Evolutionary conservation across 805 yeast species (phyloP).

Genomic region (Tetrapisispora arboricola): DNA sequence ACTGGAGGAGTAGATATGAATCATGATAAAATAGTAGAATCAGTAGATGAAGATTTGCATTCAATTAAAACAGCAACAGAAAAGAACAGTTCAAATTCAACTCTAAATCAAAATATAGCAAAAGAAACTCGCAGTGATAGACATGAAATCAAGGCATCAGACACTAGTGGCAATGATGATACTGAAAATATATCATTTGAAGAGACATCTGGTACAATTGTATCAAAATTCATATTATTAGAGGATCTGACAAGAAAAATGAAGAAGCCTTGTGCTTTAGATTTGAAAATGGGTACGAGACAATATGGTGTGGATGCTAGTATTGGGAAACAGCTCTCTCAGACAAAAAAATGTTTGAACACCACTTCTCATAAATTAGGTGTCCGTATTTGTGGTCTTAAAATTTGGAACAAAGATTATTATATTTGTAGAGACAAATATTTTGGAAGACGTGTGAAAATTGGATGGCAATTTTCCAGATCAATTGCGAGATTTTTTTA

Average conservation of each 20-base stretch:
- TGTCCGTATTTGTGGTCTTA: constrained; percentile 91
- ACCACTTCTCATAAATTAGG: constrained; percentile 82
- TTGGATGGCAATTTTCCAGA: constrained; percentile 68
- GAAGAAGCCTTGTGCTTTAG: constrained; percentile 81
- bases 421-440: constrained; percentile 79
- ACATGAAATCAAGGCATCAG: neutral
- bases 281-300: constrained; percentile 95
- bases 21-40: no score
- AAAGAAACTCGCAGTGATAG: neutral
- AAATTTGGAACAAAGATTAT: constrained; percentile 53
- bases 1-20: no score
- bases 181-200: constrained; percentile 17
- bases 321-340: constrained; percentile 61
- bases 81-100: neutral
- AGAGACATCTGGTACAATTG: constrained; percentile 24
- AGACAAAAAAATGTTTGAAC: constrained; percentile 63
- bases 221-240: constrained; percentile 59
- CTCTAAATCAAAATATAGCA: neutral
- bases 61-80: no score
- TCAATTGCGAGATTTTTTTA: constrained; percentile 68
- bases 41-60: no score
- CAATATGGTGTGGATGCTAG: constrained; percentile 95
- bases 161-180: neutral
- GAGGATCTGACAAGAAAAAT: constrained; percentile 86
- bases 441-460: constrained; percentile 69